Percentiles rank a stretch among this genome's conserved stretches.
Conservation (phyloP, 805 yeast genomes). For the Lipomyces lipofer region DNA sequence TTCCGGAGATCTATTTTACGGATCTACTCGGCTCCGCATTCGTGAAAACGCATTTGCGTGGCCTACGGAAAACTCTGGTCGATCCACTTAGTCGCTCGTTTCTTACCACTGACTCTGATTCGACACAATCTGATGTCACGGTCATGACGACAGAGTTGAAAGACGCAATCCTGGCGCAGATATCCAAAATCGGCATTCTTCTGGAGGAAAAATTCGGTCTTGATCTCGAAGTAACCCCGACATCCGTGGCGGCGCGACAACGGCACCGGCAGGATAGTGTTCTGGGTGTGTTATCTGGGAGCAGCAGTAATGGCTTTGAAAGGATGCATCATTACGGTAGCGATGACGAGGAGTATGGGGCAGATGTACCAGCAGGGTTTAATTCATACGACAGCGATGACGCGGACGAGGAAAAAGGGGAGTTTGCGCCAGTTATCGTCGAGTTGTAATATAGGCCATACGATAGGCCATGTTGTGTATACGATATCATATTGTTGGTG, state of each 20-base stretch:
- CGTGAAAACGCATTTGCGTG: slow-evolving; percentile 24
- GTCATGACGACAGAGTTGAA: not conserved
- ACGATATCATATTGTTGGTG: too few species aligned
- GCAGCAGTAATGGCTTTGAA: slow-evolving; percentile 28
- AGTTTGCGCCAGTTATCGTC: slow-evolving; percentile 33
- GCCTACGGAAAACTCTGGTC: slow-evolving; percentile 15
- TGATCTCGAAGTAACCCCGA: not conserved
- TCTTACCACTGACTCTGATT: not conserved
- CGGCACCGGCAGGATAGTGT: slow-evolving; percentile 4
- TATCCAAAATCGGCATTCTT: not conserved
- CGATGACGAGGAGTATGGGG: slow-evolving; percentile 23
- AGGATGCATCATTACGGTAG: slow-evolving; percentile 36
- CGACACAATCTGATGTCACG: not conserved
- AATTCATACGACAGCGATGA: slow-evolving; percentile 24
- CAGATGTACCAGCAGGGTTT: not conserved
- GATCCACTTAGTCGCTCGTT: slow-evolving; percentile 1
- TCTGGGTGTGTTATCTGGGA: slow-evolving; percentile 8
- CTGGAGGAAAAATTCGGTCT: slow-evolving; percentile 8
- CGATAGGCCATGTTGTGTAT: too few species aligned
- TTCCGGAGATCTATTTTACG: slow-evolving; percentile 49
- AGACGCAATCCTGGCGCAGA: not conserved
- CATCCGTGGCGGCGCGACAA: slow-evolving; percentile 6
- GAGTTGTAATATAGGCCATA: slow-evolving; percentile 23
- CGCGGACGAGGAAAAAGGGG: slow-evolving; percentile 31
- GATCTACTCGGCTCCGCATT: slow-evolving; percentile 39